Evolutionary conservation across 2,329 filamentous ascomycete genomes (phyloP).

Genomic region (Diaporthe citri): DNA sequence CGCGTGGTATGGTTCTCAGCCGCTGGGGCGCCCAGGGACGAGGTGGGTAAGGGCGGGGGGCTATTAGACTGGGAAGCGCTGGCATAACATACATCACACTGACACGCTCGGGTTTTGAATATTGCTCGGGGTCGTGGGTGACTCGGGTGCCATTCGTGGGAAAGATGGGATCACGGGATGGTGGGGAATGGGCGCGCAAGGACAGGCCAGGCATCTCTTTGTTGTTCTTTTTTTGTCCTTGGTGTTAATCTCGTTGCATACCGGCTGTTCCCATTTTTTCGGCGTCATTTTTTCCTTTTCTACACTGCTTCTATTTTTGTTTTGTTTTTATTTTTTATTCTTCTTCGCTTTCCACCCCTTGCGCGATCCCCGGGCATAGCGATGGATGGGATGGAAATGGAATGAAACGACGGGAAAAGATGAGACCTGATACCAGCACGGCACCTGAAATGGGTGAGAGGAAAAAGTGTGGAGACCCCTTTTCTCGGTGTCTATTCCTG

Average conservation of each 20-base stretch:
- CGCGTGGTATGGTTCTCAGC: not conserved
- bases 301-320: constrained; percentile 6
- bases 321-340: too few relatives aligned
- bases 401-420: constrained; percentile 28
- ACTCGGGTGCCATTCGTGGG: not conserved
- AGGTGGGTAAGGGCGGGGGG: not conserved
- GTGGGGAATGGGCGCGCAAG: not conserved
- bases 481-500: constrained; percentile 22
- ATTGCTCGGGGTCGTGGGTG: not conserved
- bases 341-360: not conserved
- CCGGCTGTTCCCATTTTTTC: not conserved
- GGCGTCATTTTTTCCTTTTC: not conserved
- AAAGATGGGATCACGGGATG: constrained; percentile 16
- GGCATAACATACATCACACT: constrained; percentile 16
- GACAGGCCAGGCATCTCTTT: constrained; percentile 6
- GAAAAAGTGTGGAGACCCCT: not conserved
- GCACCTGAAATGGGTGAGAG: constrained; percentile 6
- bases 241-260: not conserved
- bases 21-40: not conserved
- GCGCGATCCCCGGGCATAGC: constrained; percentile 18
- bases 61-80: not conserved
- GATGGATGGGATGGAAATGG: constrained; percentile 28
- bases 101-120: constrained; percentile 26
- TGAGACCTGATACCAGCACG: constrained; percentile 28
- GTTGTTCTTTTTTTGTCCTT: not conserved